Evolutionary conservation across 306 rosid species (phyloP).

Genomic region (Echinosophora koreensis): DNA sequence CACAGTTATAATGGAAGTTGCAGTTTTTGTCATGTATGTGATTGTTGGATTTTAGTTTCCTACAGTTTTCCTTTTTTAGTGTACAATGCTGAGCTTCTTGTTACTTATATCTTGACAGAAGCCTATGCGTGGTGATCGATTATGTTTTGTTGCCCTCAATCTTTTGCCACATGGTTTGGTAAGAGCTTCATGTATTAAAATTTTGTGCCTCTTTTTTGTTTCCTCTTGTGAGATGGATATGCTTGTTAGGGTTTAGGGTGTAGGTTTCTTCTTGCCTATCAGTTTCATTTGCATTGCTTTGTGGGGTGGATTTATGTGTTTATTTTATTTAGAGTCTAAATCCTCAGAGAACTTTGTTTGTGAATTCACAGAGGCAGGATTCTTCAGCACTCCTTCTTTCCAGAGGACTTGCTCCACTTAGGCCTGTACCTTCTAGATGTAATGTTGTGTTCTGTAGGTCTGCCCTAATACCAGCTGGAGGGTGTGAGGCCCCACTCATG

Average conservation of each 20-base stretch:
- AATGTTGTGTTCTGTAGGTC: constrained; percentile 65
- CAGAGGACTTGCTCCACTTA: constrained; percentile 53
- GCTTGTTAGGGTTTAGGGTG: too few relatives aligned
- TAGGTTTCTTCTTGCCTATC: neutral
- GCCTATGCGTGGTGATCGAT: constrained; percentile 49
- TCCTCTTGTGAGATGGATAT: neutral
- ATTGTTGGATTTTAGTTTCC: constrained; percentile 2
- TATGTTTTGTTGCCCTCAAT: constrained; percentile 57
- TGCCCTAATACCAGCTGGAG: constrained; percentile 70
- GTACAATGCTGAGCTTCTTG: constrained; percentile 27
- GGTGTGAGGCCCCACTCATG: constrained; percentile 61
- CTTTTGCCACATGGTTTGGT: constrained; percentile 63
- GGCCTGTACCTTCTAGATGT: constrained; percentile 64
- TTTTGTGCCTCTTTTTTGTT: neutral
- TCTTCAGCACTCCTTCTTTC: constrained; percentile 61
- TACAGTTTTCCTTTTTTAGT: neutral
- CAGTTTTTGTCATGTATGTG: constrained; percentile 61
- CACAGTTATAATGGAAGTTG: constrained; percentile 47
- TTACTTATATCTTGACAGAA: constrained; percentile 49
- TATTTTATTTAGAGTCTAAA: constrained; percentile 30
- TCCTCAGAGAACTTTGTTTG: constrained; percentile 38
- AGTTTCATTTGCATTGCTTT: constrained; percentile 13
- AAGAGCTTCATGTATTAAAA: constrained; percentile 44
- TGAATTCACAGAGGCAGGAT: constrained; percentile 61
- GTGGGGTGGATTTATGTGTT: constrained; percentile 23